These are phyloP conservation scores for Scheffersomyces insectosa DNA, from an alignment of 1,139 yeast species.

Conservation along the genomic window DNA sequence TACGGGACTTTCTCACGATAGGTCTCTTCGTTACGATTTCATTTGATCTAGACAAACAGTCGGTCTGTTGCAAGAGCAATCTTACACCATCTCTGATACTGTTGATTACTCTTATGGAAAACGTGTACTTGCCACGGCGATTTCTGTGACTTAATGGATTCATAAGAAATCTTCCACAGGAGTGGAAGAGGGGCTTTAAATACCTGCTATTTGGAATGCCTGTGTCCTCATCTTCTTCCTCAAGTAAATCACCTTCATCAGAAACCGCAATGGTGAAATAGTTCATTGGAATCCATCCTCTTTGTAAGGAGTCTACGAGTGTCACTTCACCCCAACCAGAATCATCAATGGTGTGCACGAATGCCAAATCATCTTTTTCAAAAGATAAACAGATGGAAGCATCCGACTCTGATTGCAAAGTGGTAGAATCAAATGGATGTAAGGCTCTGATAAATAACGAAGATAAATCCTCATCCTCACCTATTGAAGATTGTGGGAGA, in stretches of 20 bases:
- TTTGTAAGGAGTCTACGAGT: conserved; percentile 59
- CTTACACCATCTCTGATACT: conserved; percentile 82
- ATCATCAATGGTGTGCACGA: conserved; percentile 84
- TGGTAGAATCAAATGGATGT: conserved; percentile 74
- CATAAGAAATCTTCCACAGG: conserved; percentile 74
- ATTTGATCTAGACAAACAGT: conserved; percentile 82
- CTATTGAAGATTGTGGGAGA: conserved; percentile 6
- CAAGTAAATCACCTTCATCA: conserved; percentile 23
- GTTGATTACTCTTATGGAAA: conserved; percentile 45
- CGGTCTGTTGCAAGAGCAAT: conserved; percentile 69
- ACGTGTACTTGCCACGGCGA: conserved; percentile 42
- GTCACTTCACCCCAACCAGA: conserved; percentile 99
- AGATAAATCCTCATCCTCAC: conserved; percentile 42
- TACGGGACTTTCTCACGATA: conserved; percentile 70
- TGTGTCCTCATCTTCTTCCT: conserved; percentile 21
- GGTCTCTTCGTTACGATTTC: conserved; percentile 73
- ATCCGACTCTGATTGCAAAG: conserved; percentile 65
- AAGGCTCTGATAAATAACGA: conserved; percentile 61
- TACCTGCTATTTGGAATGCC: conserved; percentile 45
- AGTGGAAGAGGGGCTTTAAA: conserved; percentile 61
- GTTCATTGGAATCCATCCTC: conserved; percentile 98
- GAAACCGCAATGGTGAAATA: conserved; percentile 70
- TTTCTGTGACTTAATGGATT: conserved; percentile 60
- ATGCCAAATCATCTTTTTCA: conserved; percentile 75
- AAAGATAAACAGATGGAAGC: conserved; percentile 83